Evolutionary conservation across 345 rosid species (phyloP).

Genomic region (Salix suchowensis): DNA sequence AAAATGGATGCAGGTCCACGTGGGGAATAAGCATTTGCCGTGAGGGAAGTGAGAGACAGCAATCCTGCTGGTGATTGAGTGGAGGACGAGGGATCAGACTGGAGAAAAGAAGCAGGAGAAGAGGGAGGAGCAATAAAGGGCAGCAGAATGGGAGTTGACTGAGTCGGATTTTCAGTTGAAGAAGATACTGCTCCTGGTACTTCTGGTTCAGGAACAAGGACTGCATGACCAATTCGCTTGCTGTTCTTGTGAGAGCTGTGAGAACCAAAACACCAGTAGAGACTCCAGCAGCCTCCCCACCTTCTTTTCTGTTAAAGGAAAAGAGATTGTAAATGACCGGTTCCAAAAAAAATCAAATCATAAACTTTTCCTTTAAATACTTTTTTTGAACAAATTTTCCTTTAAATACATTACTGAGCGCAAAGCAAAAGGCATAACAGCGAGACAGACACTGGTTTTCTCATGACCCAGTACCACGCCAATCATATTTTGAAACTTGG

Average conservation of each 20-base stretch:
- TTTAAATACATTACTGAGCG: no score
- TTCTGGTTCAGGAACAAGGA: conserved; percentile 61
- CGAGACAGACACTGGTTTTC: no score
- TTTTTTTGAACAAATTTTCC: no score
- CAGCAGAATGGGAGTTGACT: conserved; percentile 42
- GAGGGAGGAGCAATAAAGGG: conserved; percentile 95
- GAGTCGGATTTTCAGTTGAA: conserved; percentile 35
- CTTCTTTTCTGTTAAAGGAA: conserved; percentile 57
- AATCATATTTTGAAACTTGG: no score
- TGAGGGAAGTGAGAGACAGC: conserved; percentile 48
- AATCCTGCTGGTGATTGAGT: conserved; percentile 70
- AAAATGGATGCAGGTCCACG: conserved; percentile 70
- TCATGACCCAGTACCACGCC: no score
- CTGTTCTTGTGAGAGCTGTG: conserved; percentile 64
- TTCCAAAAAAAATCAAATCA: conserved; percentile 1
- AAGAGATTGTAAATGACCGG: conserved; percentile 1
- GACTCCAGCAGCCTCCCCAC: conserved; percentile 85
- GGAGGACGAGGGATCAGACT: conserved; percentile 74
- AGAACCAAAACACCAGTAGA: conserved; percentile 71
- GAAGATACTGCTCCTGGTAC: conserved; percentile 36
- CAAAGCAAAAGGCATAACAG: no score
- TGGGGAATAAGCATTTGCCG: conserved; percentile 54
- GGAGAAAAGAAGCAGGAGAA: conserved; percentile 87
- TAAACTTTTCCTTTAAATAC: no score
- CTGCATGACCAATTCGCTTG: conserved; percentile 81